These are phyloP conservation scores for Colletotrichum cuscutae DNA, from an alignment of 2,329 filamentous ascomycete species.

Conservation along the genomic window DNA sequence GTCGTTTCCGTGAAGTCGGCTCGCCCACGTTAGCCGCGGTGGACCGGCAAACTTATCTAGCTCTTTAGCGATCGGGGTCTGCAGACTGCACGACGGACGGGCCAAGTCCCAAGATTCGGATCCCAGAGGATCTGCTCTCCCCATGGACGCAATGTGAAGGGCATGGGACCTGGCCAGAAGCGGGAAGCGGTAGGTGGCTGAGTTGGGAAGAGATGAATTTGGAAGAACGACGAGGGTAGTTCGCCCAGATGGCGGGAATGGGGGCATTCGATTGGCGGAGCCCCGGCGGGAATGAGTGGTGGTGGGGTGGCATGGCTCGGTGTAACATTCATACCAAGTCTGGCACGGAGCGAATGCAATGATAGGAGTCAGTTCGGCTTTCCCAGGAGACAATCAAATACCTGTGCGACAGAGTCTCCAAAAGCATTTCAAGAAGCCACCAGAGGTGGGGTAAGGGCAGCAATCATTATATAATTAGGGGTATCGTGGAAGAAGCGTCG, in stretches of 20 bases:
- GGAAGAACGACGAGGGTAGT: neutral
- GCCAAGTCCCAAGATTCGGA: neutral
- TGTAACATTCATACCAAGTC: constrained; percentile 3
- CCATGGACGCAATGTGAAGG: neutral
- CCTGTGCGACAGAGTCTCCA: neutral
- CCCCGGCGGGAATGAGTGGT: neutral
- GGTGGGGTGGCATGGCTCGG: constrained; percentile 2
- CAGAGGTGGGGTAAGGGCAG: neutral
- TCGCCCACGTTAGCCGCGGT: neutral
- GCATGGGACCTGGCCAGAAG: constrained; percentile 10
- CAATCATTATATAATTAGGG: neutral
- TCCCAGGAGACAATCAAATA: neutral
- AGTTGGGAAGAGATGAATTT: constrained; percentile 15
- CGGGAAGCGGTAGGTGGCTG: constrained; percentile 17
- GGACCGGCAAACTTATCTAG: neutral
- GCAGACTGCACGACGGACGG: neutral
- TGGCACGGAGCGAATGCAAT: neutral
- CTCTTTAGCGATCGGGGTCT: neutral
- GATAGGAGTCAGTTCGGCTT: neutral
- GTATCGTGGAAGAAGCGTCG: neutral
- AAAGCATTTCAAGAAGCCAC: neutral
- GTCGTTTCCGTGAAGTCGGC: neutral
- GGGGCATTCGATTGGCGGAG: constrained; percentile 25
- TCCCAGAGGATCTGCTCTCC: neutral
- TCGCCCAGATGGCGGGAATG: constrained; percentile 12